phyloP scores from a whole-genome alignment of 306 rosid species.

The Acacia confusa region DNA sequence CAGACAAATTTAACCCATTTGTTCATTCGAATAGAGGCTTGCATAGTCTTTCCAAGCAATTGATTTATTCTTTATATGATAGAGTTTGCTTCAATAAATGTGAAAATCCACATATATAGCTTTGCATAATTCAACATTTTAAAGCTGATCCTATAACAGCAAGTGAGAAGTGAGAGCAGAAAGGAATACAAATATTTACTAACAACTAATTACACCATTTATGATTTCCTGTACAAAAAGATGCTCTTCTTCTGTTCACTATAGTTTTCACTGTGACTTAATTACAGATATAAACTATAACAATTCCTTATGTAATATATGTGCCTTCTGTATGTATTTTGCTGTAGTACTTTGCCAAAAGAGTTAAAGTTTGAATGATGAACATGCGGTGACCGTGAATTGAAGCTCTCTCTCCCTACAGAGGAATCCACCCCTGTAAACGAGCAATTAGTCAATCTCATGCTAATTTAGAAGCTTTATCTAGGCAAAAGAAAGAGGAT shows the following conservation, averaged over 20 bases:
- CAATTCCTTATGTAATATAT: conserved; percentile 14
- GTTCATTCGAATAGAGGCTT: background rate
- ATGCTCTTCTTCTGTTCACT: conserved; percentile 30
- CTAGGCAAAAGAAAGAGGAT: background rate
- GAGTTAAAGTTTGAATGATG: conserved; percentile 17
- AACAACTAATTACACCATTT: conserved; percentile 12
- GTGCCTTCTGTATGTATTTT: conserved; percentile 26
- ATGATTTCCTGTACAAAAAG: conserved; percentile 23
- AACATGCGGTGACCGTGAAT: conserved; percentile 11
- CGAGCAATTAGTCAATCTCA: conserved; percentile 16
- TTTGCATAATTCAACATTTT: background rate
- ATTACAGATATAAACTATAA: conserved; percentile 8
- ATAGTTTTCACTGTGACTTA: conserved; percentile 14
- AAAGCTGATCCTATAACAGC: background rate
- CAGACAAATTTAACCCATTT: background rate
- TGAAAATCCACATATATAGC: background rate
- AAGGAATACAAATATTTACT: conserved; percentile 23
- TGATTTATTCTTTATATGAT: background rate
- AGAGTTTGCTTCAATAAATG: background rate
- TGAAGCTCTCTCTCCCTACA: conserved; percentile 45
- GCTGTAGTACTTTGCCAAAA: conserved; percentile 23
- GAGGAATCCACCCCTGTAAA: conserved; percentile 84
- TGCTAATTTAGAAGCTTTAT: background rate
- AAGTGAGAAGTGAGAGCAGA: background rate
- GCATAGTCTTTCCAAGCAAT: background rate